A percentile compares a stretch with the other conserved stretches of the same genome.
These are phyloP conservation scores for Pneumocystis carinii DNA, from an alignment of 1,139 yeast genomes.

Conservation along the genomic window DNA sequence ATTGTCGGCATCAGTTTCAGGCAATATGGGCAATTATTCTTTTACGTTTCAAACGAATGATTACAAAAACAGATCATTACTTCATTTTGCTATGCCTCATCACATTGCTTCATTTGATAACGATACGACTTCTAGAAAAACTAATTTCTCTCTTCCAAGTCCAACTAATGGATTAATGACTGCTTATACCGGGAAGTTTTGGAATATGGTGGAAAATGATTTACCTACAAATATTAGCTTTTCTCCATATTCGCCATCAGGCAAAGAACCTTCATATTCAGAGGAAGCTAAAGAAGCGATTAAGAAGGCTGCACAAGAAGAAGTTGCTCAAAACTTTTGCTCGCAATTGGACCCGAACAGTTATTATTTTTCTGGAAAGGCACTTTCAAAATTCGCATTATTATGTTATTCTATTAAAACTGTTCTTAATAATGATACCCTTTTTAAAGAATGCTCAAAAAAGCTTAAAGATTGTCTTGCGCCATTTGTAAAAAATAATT, in stretches of 20 bases:
- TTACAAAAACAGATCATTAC: slow-evolving; percentile 34
- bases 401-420: slow-evolving; percentile 49
- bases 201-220: slow-evolving; percentile 41
- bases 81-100: slow-evolving; percentile 61
- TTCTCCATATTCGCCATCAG: slow-evolving; percentile 32
- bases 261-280: slow-evolving; percentile 31
- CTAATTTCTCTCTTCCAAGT: slow-evolving; percentile 33
- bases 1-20: slow-evolving; percentile 27
- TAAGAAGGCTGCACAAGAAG: slow-evolving; percentile 42
- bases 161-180: slow-evolving; percentile 55
- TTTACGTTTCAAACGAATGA: slow-evolving; percentile 42
- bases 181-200: slow-evolving; percentile 39
- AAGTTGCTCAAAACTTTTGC: slow-evolving; percentile 42
- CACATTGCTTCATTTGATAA: slow-evolving; percentile 40
- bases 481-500: slow-evolving; percentile 36
- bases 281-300: slow-evolving; percentile 33
- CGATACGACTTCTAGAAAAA: slow-evolving; percentile 9
- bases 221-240: slow-evolving; percentile 35
- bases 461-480: slow-evolving; percentile 41
- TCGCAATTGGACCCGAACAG: slow-evolving; percentile 35
- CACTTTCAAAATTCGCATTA: slow-evolving; percentile 62
- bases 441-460: slow-evolving; percentile 34
- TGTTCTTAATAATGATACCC: slow-evolving; percentile 39
- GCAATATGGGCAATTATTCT: slow-evolving; percentile 34
- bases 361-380: slow-evolving; percentile 55